Evolutionary conservation across 2,329 filamentous ascomycete genomes (phyloP), one percentile per base, ranked within the genome.

Genomic region (Talaromyces piceae): DNA sequence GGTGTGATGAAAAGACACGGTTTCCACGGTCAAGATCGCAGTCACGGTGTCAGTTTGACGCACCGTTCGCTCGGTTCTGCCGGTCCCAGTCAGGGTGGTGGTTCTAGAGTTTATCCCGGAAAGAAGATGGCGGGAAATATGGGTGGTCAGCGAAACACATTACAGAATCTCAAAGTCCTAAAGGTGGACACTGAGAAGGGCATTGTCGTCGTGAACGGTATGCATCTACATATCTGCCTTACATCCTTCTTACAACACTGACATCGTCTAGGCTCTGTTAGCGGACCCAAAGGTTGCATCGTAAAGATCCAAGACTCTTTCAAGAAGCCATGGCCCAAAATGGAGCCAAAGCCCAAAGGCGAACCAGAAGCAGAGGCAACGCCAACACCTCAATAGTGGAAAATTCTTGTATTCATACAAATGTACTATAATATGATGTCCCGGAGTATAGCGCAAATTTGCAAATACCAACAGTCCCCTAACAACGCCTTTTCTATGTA

Each of bases 81-180:
- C 6, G 93, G 93, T 67, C 88, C 87, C 54, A 87, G 86, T 60
- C 93, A 98, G 72, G 93, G 93, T 58, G 84, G 87, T 66, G 93
- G 93, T 73, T 94, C 88, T 56, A 83, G 93, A 72, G 91, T 98
- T 22, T 76, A 90, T 65, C 93, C 93, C 0, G 93, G 93, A 54
- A 98, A 98, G 82, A 93, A 90, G 74, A 98, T 98, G 93, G 83
- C 93, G 3, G 93, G 93, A 50, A 83, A 88, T 54, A 97, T 98
- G 93, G 93, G 93, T 57, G 87, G 86, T 58, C 81, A 95, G 70
- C 83, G 82, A 59, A 87, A 90, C 51, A 98, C 93, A 45, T 79
- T 93, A 52, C 91, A 96, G 78, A 96, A 95, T 71, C 74, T 97
- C 61, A 87, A 86, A 72, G 83, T 98, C 49, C 73, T 98, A 67